Evolutionary conservation across 768 basidiomycete species (phyloP).

Genomic region (Phlegmacium glaucopus): DNA sequence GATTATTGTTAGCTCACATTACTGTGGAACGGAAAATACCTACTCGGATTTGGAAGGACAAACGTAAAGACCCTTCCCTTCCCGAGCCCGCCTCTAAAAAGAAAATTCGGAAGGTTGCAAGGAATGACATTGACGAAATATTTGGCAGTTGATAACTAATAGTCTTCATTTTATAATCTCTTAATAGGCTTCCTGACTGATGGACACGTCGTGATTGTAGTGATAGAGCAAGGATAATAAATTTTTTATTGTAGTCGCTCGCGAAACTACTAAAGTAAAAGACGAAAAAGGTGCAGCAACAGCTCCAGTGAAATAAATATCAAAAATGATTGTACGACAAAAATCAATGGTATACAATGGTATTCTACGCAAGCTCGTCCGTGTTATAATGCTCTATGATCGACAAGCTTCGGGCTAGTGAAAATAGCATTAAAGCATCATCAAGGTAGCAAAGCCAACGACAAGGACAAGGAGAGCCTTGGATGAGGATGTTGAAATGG

Average conservation of each 20-base stretch:
- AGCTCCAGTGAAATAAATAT: background rate
- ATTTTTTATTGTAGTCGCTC: conserved; percentile 16
- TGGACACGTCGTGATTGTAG: background rate
- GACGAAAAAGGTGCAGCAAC: background rate
- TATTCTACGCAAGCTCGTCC: conserved; percentile 28
- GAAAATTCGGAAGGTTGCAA: conserved; percentile 37
- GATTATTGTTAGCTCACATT: background rate
- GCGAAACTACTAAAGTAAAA: conserved; percentile 14
- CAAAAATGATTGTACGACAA: conserved; percentile 17
- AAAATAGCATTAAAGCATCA: conserved; percentile 40
- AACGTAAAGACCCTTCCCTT: background rate
- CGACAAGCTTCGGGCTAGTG: background rate
- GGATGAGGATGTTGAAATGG: conserved; percentile 45
- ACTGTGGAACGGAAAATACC: background rate
- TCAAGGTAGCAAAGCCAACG: conserved; percentile 42
- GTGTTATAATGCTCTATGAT: conserved; percentile 6
- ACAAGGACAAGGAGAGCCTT: conserved; percentile 45
- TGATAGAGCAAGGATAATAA: conserved; percentile 2
- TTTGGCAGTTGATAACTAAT: conserved; percentile 39
- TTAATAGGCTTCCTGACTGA: background rate
- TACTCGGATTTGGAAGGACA: background rate
- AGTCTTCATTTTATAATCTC: background rate
- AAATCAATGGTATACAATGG: conserved; percentile 26
- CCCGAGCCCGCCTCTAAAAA: conserved; percentile 16
- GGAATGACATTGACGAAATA: conserved; percentile 69